Conservation (phyloP, 2,329 filamentous ascomycete species). For the Cordyceps farinosa region DNA sequence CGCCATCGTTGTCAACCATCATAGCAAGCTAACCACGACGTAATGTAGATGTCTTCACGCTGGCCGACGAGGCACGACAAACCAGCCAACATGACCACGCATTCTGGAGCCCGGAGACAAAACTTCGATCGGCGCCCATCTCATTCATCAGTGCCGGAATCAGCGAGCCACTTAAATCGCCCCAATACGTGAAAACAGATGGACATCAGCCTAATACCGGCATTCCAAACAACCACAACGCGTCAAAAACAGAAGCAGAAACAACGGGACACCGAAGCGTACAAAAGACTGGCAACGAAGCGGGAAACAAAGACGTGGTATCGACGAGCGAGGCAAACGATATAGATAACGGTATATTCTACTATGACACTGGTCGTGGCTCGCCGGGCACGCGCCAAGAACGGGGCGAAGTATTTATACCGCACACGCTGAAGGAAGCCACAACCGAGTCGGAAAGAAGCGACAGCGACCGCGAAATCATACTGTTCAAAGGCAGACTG, state of each 20-base stretch:
- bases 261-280: constrained; percentile 21
- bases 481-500: constrained; percentile 58
- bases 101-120: constrained; percentile 36
- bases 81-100: constrained; percentile 21
- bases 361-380: constrained; percentile 33
- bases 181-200: not conserved
- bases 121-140: constrained; percentile 48
- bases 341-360: constrained; percentile 27
- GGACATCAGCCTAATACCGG: constrained; percentile 28
- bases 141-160: constrained; percentile 52
- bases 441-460: constrained; percentile 19
- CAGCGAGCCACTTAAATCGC: constrained; percentile 41
- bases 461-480: constrained; percentile 67
- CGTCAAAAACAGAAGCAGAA: not conserved
- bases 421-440: not conserved
- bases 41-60: constrained; percentile 19
- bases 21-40: not conserved
- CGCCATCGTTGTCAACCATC: not conserved
- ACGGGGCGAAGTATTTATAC: not conserved
- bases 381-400: not conserved
- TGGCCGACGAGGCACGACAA: constrained; percentile 25
- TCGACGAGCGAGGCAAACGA: not conserved
- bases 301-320: not conserved
- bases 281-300: constrained; percentile 22
- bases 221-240: not conserved